A percentile compares a stretch with the other conserved stretches of the same genome.
These are phyloP conservation scores for Aspergillus ostianus DNA, from an alignment of 495 filamentous ascomycete species.

Conservation along the genomic window DNA sequence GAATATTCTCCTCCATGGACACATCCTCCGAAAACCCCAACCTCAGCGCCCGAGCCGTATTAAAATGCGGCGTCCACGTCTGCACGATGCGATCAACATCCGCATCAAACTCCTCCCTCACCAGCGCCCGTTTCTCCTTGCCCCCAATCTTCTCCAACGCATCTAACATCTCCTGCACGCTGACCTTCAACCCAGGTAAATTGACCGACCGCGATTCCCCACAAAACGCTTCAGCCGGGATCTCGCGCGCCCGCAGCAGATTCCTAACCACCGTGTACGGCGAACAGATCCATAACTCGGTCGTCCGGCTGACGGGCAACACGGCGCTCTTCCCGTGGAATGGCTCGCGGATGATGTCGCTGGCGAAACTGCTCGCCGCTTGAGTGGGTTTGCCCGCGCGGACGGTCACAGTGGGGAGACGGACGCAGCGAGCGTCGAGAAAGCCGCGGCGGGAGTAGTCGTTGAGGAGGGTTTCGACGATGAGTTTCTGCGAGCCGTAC, in stretches of 20 bases:
- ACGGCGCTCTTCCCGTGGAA: conserved; percentile 62
- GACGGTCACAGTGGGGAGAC: conserved; percentile 74
- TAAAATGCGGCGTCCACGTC: conserved; percentile 69
- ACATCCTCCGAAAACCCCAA: conserved; percentile 63
- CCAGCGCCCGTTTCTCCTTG: conserved; percentile 59
- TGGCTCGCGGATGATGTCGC: conserved; percentile 70
- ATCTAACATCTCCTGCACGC: conserved; percentile 72
- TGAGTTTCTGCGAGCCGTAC: conserved; percentile 79
- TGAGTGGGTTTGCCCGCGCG: conserved; percentile 70
- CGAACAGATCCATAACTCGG: conserved; percentile 63
- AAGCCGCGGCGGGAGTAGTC: conserved; percentile 71
- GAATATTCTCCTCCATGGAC: conserved; percentile 55
- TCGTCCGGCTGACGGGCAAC: conserved; percentile 56
- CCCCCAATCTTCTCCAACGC: conserved; percentile 69
- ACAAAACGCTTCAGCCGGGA: conserved; percentile 52
- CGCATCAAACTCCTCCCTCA: conserved; percentile 66
- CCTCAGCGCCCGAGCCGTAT: conserved; percentile 53
- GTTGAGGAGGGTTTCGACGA: conserved; percentile 70
- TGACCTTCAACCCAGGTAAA: conserved; percentile 70
- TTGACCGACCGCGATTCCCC: conserved; percentile 62
- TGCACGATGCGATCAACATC: conserved; percentile 68
- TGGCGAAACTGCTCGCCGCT: conserved; percentile 73
- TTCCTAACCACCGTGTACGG: conserved; percentile 70
- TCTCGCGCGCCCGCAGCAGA: conserved; percentile 58
- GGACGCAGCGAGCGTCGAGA: conserved; percentile 63